Conservation (phyloP, 140 eudicot genomes). For the Artemisia princeps region DNA sequence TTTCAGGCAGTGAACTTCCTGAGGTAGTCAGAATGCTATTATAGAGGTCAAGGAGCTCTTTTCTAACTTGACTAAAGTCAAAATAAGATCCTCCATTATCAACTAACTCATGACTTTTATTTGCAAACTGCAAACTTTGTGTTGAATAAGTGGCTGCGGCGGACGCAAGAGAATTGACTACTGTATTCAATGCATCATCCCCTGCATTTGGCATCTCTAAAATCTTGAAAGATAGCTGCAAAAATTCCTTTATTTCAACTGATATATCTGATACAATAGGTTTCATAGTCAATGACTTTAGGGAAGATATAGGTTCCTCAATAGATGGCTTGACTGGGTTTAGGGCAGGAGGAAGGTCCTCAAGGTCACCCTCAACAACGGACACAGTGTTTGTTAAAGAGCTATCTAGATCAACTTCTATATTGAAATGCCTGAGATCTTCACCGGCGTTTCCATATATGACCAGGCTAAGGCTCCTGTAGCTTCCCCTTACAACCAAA, state of each 20-base stretch:
- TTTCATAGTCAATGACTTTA: slow-evolving; percentile 43
- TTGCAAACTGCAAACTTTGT: slow-evolving; percentile 35
- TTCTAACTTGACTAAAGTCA: slow-evolving; percentile 45
- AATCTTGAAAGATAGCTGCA: slow-evolving; percentile 49
- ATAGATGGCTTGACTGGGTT: slow-evolving; percentile 36
- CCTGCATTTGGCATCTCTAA: slow-evolving; percentile 54
- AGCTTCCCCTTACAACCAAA: slow-evolving; percentile 92
- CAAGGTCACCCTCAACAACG: slow-evolving; percentile 76
- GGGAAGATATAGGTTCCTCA: slow-evolving; percentile 48
- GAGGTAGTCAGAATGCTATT: slow-evolving; percentile 30
- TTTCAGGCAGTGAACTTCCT: slow-evolving; percentile 31
- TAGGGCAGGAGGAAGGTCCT: slow-evolving; percentile 82
- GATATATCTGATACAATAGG: slow-evolving; percentile 43
- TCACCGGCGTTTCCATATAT: slow-evolving; percentile 89
- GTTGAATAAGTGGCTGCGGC: slow-evolving; percentile 51
- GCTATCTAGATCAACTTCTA: slow-evolving; percentile 79
- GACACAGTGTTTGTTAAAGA: slow-evolving; percentile 70
- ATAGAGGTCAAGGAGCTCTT: slow-evolving; percentile 41
- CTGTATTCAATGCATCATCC: slow-evolving; percentile 36
- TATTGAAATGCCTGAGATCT: slow-evolving; percentile 86
- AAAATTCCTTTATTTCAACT: slow-evolving; percentile 44
- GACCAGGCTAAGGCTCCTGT: slow-evolving; percentile 92
- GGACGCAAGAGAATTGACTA: slow-evolving; percentile 45
- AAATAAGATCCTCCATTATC: slow-evolving; percentile 28
- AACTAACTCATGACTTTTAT: slow-evolving; percentile 23